Evolutionary conservation across 345 rosid species (phyloP).

Genomic region (Eucalyptus cloeziana): DNA sequence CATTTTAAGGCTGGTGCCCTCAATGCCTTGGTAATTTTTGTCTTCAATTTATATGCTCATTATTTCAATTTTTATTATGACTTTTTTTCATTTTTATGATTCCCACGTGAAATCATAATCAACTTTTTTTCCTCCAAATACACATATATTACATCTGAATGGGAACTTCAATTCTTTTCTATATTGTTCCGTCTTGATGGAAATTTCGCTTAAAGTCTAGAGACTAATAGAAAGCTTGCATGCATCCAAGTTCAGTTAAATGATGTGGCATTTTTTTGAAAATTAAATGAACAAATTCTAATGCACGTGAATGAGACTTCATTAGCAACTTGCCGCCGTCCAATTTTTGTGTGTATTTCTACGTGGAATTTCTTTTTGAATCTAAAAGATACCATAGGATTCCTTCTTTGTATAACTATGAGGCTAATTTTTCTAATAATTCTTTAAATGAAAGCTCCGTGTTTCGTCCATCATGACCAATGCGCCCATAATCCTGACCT

Average conservation of each 20-base stretch:
- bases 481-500: slow-evolving; percentile 49
- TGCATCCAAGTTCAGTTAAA: background rate
- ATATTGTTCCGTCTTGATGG: background rate
- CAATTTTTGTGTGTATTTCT: background rate
- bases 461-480: slow-evolving; percentile 66
- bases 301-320: background rate
- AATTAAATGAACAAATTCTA: background rate
- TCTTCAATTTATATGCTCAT: background rate
- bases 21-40: slow-evolving; percentile 18
- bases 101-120: background rate
- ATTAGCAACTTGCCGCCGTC: background rate
- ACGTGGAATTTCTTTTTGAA: background rate
- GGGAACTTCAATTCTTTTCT: background rate
- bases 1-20: slow-evolving; percentile 87
- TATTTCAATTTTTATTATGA: background rate
- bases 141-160: background rate
- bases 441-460: slow-evolving; percentile 31
- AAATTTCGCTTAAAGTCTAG: background rate
- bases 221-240: background rate
- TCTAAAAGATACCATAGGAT: background rate
- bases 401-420: background rate
- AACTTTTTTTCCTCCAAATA: background rate
- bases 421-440: background rate
- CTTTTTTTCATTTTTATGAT: background rate
- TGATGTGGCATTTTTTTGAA: background rate